phyloP scores from a whole-genome alignment of 2,329 filamentous ascomycete species.

The Trichoderma oligosporum region DNA sequence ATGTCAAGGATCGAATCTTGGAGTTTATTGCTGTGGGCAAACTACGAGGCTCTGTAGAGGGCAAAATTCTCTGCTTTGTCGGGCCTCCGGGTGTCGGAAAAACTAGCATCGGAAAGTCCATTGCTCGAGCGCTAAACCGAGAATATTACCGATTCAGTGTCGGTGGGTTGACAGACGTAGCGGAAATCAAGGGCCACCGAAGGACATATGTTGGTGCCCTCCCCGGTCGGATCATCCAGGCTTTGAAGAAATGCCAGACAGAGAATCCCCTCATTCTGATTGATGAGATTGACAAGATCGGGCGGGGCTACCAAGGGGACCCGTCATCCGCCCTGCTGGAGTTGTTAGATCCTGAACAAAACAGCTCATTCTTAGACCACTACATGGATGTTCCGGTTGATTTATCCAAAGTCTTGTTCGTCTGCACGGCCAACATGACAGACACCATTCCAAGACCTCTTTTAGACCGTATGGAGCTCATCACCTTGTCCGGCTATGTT shows the following conservation, averaged over 20 bases:
- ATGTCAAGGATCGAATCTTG: conserved; percentile 96
- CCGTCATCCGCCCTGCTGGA: conserved; percentile 92
- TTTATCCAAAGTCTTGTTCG: conserved; percentile 94
- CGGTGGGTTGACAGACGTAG: conserved; percentile 92
- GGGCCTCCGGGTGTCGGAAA: conserved; percentile 97
- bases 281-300: conserved; percentile 98
- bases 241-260: conserved; percentile 97
- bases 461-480: conserved; percentile 96
- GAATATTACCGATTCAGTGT: conserved; percentile 99
- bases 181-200: conserved; percentile 96
- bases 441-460: conserved; percentile 94
- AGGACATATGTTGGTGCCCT: conserved; percentile 94
- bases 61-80: conserved; percentile 97
- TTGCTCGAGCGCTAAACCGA: conserved; percentile 87
- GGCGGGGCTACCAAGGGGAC: conserved; percentile 91
- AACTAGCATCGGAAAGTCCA: conserved; percentile 98
- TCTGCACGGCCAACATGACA: conserved; percentile 98
- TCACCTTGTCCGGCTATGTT: conserved; percentile 92
- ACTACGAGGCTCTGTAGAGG: conserved; percentile 91
- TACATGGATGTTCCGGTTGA: conserved; percentile 99
- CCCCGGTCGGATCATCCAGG: conserved; percentile 95
- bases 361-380: conserved; percentile 94
- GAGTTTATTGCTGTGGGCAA: conserved; percentile 99
- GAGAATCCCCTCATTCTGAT: conserved; percentile 96
- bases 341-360: conserved; percentile 93